A percentile compares a stretch with the other conserved stretches of the same genome.
phyloP scores from a whole-genome alignment of 257 asterid genomes.

The Fraxinus cuspidata region DNA sequence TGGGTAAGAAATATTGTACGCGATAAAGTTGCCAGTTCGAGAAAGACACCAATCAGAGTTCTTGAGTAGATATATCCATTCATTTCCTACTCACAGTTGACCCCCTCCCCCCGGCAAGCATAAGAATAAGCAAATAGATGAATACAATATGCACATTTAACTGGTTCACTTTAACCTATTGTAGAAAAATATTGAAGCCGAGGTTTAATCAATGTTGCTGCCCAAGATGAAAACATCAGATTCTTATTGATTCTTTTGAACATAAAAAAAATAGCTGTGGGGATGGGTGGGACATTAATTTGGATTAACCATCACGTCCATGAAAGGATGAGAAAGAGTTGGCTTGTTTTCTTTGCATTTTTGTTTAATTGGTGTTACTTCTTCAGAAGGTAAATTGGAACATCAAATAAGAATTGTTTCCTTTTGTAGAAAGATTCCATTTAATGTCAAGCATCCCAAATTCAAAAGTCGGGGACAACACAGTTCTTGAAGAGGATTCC shows the following conservation, averaged over 20 bases:
- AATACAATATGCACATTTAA: too few species aligned
- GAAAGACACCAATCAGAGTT: too few species aligned
- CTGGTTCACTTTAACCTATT: too few species aligned
- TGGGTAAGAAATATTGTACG: too few species aligned
- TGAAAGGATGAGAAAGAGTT: not conserved
- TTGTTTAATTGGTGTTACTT: not conserved
- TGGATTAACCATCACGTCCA: not conserved
- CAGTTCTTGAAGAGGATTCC: not conserved
- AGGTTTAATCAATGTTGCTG: too few species aligned
- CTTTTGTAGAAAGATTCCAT: not conserved
- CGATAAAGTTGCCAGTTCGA: too few species aligned
- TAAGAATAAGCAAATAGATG: too few species aligned
- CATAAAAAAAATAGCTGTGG: not conserved
- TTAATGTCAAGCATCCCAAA: not conserved
- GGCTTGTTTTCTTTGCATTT: not conserved
- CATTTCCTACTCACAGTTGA: too few species aligned
- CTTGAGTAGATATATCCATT: too few species aligned
- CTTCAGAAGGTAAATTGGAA: not conserved
- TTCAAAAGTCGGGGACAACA: not conserved
- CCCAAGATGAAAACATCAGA: not conserved
- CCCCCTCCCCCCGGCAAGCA: too few species aligned
- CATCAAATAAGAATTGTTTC: not conserved
- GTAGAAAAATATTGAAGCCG: too few species aligned
- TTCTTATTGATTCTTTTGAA: not conserved
- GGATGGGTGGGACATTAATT: not conserved